Evolutionary conservation across 345 rosid species (phyloP), one percentile per base, ranked within the genome.

Genomic region (Geranium rotundifolium): DNA sequence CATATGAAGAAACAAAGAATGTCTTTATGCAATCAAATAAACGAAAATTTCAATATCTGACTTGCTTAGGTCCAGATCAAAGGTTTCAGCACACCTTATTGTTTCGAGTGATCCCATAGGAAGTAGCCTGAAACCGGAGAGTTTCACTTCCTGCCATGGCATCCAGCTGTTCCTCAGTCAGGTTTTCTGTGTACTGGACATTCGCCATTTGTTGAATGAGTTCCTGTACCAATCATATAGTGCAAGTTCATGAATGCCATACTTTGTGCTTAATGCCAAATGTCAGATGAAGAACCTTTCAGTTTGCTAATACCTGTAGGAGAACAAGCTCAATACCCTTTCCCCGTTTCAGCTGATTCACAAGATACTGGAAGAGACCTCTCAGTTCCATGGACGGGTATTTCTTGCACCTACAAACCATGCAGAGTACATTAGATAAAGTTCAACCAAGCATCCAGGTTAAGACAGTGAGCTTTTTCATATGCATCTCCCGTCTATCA

Each of bases 71-170:
- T 7, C 52, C 52, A 46, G 3, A 46, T 12, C 52, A 7, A 9
- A 46, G 52, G 15, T 46, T 65, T 31, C 20, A n/a, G 50, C 50
- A 66, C 55, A 90, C 99, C 99, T 90, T 95, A 77, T 95, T 95
- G 73, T 88, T 95, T 63, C 95, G 81, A 62, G 97, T 75, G 71
- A 82, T 76, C 65, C 96, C 96, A 80, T 86, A 88, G 5, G 97
- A 90, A 65, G 99, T 90, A 65, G 93, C 97, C 71, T 88, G 97
- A 73, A 82, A 88, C 19, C 97, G 92, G 52, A 95, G 91, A 41
- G 96, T 90, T 73, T 95, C 99, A 78, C 99, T 84, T 61, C 99
- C 99, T 19, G 99, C 99, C 99, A 90, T 95, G 66, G 99, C 87
- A 80, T 90, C 97, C 81, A 95, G 80, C 77, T 95, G 99, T 65